Base-by-base conservation (phyloP, 495 filamentous ascomycete species). In the Evernia prunastri region DNA sequence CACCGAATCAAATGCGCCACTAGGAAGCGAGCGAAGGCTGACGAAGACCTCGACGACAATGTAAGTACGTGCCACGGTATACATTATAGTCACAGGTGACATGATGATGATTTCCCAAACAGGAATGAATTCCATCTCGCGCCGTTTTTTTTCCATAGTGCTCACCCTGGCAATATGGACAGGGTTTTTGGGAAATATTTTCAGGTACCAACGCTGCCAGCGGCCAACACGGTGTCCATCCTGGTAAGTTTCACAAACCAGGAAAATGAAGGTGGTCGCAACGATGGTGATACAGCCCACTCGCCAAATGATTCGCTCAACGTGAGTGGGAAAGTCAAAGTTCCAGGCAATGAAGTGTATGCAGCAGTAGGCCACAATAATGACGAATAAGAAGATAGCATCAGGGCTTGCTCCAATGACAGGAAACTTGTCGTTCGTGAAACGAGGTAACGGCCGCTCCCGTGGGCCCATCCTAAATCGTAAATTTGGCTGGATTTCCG, bases 401-500 rank as follows among this genome's bases (percentile, higher is more conserved):
- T 71, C 67, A 42, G 37, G 65, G 45, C 65, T 39, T 39, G 67
- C 69, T 27, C 65, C 67, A 43, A 71, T 69, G 51, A 69, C 67
- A 25, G 69, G 69, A 12, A 71, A 67, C 9, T 69, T 57, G 56
- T 71, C 69, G 43, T 71, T 71, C 51, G 67, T 69, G 49, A 71
- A 66, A 23, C 69, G 61, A 36, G 69, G 67, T 33, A 71, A 49
- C n/a, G 69, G 69, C 35, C 69, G 58, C 54, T 67, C 62, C n/a
- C 60, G 62, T 35, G 69, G 69, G 13, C 67, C 65, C 37, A 59
- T 66, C 29, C 58, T 61, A 57, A 71, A 69, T 25, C 90, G 83
- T 63, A 86, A 90, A 74, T 91, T 88, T 39, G 88, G 89, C 39
- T 89, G 90, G 43, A 88, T 86, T 75, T 93, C 89, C 5, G 82